Evolutionary conservation across 1,139 yeast genomes (phyloP), one percentile per base, ranked within the genome.

Genomic region (Arxiozyma bovina): DNA sequence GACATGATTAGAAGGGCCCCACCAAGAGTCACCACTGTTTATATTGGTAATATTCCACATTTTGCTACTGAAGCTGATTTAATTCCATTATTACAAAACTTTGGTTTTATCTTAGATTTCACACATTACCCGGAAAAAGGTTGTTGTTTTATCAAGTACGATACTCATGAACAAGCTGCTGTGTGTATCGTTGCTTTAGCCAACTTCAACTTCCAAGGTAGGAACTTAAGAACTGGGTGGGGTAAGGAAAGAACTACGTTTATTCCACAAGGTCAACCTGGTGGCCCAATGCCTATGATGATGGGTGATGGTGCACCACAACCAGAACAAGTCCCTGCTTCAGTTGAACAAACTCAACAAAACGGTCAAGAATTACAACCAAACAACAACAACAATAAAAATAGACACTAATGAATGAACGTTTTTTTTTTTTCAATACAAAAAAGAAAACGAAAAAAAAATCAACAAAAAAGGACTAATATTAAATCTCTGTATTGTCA

Each of bases 171-270:
- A 64, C 76, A 88, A 58, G 96, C 96, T 4, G 95, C 96, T 1
- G 74, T 87, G 69, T 95, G 96, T 53, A 88, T 89, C 63, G 86
- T 85, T 30, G 93, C 87, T 64, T 74, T 89, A 58, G 79, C 83
- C 22, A 95, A 95, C n/a, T 80, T 81, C 63, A 78, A 78, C 55
- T 73, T 89, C 59, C 83, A 85, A 67, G 96, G 96, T 25, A 78
- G 96, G 67, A 85, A 87, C 40, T 73, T 89, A 66, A 85, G 84
- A 67, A 83, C 91, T 64, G 94, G 95, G 40, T 89, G 96, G 96
- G 96, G 96, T 52, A 86, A 81, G 66, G 85, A 79, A 61, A 75
- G 81, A 63, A 74, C 78, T 41, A 76, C 66, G 38, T 67, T 64
- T 54, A 60, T 70, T 50, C 64, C 59, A 48, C 66, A 60, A 51